A percentile compares a stretch with the other conserved stretches of the same genome.
phyloP scores from a whole-genome alignment of 2,329 filamentous ascomycete species.

The Trichoderma lentiforme region DNA sequence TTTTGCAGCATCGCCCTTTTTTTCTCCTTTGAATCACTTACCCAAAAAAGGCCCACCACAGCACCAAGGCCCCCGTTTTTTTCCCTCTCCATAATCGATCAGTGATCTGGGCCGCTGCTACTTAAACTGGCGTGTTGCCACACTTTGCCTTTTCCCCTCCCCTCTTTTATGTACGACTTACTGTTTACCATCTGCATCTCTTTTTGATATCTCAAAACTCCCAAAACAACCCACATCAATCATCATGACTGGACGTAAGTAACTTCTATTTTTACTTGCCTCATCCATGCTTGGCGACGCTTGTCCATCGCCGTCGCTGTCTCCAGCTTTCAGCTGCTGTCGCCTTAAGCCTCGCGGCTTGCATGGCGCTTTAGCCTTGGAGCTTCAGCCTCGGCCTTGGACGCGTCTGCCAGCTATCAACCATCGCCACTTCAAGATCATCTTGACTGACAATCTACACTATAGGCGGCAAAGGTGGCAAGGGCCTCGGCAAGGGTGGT shows the following conservation, averaged over 20 bases:
- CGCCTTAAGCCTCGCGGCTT: not conserved
- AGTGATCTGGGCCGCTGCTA: slow-evolving; percentile 37
- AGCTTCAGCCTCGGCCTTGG: not conserved
- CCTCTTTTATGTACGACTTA: slow-evolving; percentile 20
- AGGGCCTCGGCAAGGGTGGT: slow-evolving; percentile 96
- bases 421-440: not conserved
- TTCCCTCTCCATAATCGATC: slow-evolving; percentile 27
- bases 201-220: not conserved
- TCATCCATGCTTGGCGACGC: not conserved
- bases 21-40: not conserved
- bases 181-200: slow-evolving; percentile 2
- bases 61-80: not conserved
- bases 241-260: slow-evolving; percentile 39
- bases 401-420: not conserved
- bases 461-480: slow-evolving; percentile 88
- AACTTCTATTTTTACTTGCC: not conserved
- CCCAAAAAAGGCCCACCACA: not conserved
- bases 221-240: slow-evolving; percentile 17
- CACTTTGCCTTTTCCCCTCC: slow-evolving; percentile 17
- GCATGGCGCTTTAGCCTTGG: not conserved
- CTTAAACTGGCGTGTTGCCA: slow-evolving; percentile 37
- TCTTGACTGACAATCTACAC: slow-evolving; percentile 41
- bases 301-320: not conserved
- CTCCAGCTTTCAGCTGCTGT: not conserved
- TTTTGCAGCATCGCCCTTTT: not conserved